Percentiles rank a stretch among this genome's conserved stretches.
Evolutionary conservation across 1,284 basidiomycete species (phyloP).

Genomic region (Ganoderma boninense): DNA sequence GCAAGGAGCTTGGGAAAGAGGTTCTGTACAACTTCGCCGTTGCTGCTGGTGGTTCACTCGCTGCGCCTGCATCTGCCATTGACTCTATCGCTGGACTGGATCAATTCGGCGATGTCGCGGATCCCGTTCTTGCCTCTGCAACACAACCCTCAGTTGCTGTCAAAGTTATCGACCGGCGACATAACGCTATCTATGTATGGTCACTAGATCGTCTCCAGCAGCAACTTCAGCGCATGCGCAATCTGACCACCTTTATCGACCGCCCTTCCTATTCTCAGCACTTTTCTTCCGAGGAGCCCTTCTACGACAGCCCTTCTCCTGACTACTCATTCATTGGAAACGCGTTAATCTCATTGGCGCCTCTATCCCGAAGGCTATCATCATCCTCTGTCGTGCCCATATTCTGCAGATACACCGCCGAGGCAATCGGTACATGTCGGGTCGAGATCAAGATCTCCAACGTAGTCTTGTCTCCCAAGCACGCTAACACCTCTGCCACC

Average conservation of each 20-base stretch:
- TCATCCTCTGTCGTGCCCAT: slow-evolving; percentile 83
- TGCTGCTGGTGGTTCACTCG: slow-evolving; percentile 83
- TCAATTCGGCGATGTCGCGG: slow-evolving; percentile 93
- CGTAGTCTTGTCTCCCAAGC: slow-evolving; percentile 67
- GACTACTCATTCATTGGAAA: slow-evolving; percentile 94
- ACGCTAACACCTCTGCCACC: slow-evolving; percentile 65
- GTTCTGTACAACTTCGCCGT: slow-evolving; percentile 94
- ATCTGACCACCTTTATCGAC: slow-evolving; percentile 91
- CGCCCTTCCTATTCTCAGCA: slow-evolving; percentile 93
- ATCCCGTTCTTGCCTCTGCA: slow-evolving; percentile 72
- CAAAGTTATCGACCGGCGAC: slow-evolving; percentile 89
- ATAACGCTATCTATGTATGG: slow-evolving; percentile 92
- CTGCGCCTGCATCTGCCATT: slow-evolving; percentile 83
- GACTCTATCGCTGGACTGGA: slow-evolving; percentile 90
- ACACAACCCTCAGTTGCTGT: slow-evolving; percentile 88
- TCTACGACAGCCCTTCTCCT: slow-evolving; percentile 87
- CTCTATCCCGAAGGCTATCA: slow-evolving; percentile 82
- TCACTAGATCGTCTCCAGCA: slow-evolving; percentile 89
- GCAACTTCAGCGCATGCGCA: slow-evolving; percentile 93
- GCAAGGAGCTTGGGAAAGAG: slow-evolving; percentile 85
- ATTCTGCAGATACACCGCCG: slow-evolving; percentile 91
- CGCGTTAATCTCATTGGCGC: slow-evolving; percentile 83
- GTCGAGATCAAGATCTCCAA: slow-evolving; percentile 84
- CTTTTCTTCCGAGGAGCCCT: slow-evolving; percentile 93
- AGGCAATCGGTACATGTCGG: slow-evolving; percentile 92